phyloP scores from a whole-genome alignment of 495 filamentous ascomycete species.

The Apiosordaria backusii region DNA sequence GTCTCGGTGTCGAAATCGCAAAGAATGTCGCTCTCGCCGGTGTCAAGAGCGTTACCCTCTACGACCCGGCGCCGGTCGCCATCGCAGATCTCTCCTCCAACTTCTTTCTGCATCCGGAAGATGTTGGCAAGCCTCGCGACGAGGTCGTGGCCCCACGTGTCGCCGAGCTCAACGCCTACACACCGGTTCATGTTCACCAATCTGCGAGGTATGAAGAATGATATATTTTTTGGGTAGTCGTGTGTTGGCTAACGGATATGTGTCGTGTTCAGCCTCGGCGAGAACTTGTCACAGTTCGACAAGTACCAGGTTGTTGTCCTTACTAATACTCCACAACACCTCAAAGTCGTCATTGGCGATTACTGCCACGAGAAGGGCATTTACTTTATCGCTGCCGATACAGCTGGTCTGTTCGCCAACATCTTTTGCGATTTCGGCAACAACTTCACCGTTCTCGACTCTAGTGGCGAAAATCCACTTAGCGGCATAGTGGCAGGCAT shows the following conservation, averaged over 20 bases:
- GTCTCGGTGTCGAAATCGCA: constrained; percentile 95
- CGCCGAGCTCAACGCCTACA: constrained; percentile 93
- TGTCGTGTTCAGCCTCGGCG: constrained; percentile 47
- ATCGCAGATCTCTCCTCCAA: constrained; percentile 90
- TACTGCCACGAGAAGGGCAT: constrained; percentile 93
- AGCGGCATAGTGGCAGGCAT: constrained; percentile 89
- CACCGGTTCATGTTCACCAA: constrained; percentile 75
- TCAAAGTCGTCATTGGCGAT: constrained; percentile 79
- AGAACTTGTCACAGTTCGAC: constrained; percentile 53
- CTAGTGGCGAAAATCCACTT: constrained; percentile 84
- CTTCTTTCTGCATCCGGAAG: constrained; percentile 86
- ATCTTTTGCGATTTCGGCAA: constrained; percentile 98
- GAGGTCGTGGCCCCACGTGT: constrained; percentile 82
- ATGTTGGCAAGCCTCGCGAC: constrained; percentile 90
- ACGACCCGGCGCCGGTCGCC: constrained; percentile 74
- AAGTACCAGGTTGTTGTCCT: constrained; percentile 86
- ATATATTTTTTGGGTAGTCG: too few species aligned
- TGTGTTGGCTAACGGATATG: constrained; percentile 20
- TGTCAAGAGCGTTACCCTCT: constrained; percentile 76
- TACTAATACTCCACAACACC: constrained; percentile 72
- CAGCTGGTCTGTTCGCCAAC: constrained; percentile 88
- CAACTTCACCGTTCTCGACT: constrained; percentile 82
- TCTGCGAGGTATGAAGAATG: constrained; percentile 39
- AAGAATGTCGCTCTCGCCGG: constrained; percentile 99
- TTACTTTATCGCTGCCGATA: constrained; percentile 81